These are phyloP conservation scores for Nakazawaea ernobii DNA, from an alignment of 805 yeast species.

Conservation along the genomic window DNA sequence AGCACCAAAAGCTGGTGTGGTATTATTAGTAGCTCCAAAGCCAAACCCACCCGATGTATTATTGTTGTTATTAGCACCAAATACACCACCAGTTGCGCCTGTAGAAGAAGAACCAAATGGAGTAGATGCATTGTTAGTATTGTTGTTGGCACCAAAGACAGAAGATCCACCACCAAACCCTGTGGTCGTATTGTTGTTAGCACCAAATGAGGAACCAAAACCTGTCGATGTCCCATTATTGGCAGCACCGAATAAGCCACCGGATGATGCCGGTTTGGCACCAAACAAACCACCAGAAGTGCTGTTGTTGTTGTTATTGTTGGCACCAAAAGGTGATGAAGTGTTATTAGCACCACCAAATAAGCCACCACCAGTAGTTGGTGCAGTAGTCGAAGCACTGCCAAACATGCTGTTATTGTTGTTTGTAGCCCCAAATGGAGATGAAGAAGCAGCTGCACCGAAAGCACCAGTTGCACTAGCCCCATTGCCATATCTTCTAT, in stretches of 20 bases:
- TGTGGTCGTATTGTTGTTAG: conserved; percentile 16
- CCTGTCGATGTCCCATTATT: conserved; percentile 18
- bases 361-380: conserved; percentile 19
- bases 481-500: conserved; percentile 55
- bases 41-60: conserved; percentile 12
- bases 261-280: conserved; percentile 13
- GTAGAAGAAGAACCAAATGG: conserved; percentile 13
- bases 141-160: conserved; percentile 21
- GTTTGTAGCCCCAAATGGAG: conserved; percentile 25
- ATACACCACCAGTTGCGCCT: conserved; percentile 17
- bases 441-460: conserved; percentile 24
- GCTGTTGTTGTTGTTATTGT: conserved; percentile 17
- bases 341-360: conserved; percentile 15
- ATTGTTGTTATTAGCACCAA: conserved; percentile 20
- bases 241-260: conserved; percentile 29
- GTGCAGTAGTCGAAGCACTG: conserved; percentile 18
- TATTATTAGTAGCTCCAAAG: conserved; percentile 20
- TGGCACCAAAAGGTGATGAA: conserved; percentile 18
- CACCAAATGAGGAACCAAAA: conserved; percentile 25
- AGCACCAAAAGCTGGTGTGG: conserved; percentile 28
- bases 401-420: conserved; percentile 21
- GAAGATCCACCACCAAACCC: conserved; percentile 17
- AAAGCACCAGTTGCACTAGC: conserved; percentile 27
- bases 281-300: conserved; percentile 29
- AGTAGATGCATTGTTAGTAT: conserved; percentile 14